phyloP scores from a whole-genome alignment of 352 stramenopile species.

The Pythium volutum region DNA sequence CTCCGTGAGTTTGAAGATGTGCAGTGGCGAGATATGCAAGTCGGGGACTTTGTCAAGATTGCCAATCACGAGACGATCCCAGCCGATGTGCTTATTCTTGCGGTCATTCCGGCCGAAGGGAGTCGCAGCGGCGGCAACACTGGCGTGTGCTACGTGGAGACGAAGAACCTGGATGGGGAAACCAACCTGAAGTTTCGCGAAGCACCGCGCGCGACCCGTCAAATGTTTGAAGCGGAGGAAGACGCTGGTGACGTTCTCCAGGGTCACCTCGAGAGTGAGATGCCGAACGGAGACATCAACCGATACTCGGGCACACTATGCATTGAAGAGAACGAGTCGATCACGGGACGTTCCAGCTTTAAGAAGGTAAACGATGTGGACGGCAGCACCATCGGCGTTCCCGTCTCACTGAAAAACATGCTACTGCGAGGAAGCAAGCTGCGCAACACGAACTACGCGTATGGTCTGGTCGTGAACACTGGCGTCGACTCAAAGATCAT shows the following conservation, averaged over 20 bases:
- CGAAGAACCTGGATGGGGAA: conserved; percentile 86
- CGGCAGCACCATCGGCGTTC: conserved; percentile 32
- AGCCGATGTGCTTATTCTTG: conserved; percentile 78
- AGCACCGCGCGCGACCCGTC: conserved; percentile 47
- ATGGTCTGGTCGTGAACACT: conserved; percentile 92
- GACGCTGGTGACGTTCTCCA: conserved; percentile 59
- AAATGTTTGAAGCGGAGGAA: conserved; percentile 68
- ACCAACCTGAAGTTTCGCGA: conserved; percentile 87
- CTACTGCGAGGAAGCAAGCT: conserved; percentile 88
- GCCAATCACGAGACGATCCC: conserved; percentile 80
- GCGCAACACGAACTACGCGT: conserved; percentile 86
- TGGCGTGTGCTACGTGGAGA: conserved; percentile 87
- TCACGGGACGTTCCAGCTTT: conserved; percentile 10
- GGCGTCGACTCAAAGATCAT: conserved; percentile 92
- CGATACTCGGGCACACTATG: conserved; percentile 72
- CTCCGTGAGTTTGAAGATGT: conserved; percentile 83
- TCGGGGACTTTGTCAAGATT: conserved; percentile 84
- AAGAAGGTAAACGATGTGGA: conserved; percentile 13
- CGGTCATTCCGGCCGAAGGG: conserved; percentile 61
- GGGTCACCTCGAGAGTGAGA: conserved; percentile 76
- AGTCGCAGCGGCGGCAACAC: conserved; percentile 56
- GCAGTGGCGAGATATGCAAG: conserved; percentile 75
- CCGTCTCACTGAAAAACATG: conserved; percentile 86
- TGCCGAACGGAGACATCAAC: conserved; percentile 81
- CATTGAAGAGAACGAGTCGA: conserved; percentile 42